These are phyloP conservation scores for Penicillium egyptiacum DNA, from an alignment of 495 filamentous ascomycete genomes.

Conservation along the genomic window DNA sequence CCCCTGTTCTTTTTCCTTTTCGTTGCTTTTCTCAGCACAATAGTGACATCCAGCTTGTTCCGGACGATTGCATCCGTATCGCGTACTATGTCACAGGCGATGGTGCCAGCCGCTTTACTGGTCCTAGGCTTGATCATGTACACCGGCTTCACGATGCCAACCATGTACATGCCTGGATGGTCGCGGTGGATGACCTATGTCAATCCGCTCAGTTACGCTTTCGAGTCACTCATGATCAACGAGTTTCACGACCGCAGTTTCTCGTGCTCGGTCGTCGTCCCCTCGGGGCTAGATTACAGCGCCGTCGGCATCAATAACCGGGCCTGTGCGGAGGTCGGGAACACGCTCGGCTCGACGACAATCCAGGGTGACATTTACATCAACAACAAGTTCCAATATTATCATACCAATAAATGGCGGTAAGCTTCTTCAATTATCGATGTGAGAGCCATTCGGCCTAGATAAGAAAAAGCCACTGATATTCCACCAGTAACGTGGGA, in stretches of 20 bases:
- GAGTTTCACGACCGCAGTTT: constrained; percentile 60
- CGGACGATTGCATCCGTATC: too few relatives aligned
- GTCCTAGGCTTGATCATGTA: constrained; percentile 52
- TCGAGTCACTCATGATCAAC: constrained; percentile 51
- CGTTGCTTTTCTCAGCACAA: too few relatives aligned
- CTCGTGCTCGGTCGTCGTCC: constrained; percentile 51
- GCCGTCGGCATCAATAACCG: constrained; percentile 19
- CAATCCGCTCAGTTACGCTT: constrained; percentile 50
- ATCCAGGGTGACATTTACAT: constrained; percentile 57
- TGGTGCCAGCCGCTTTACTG: constrained; percentile 13
- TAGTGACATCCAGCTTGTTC: too few relatives aligned
- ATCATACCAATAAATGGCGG: constrained; percentile 60
- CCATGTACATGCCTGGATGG: constrained; percentile 52
- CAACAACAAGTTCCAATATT: constrained; percentile 54
- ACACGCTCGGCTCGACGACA: constrained; percentile 41
- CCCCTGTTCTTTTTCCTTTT: too few relatives aligned
- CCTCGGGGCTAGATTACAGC: constrained; percentile 37
- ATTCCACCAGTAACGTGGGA: constrained; percentile 49
- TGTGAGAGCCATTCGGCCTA: not conserved
- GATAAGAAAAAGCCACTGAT: not conserved
- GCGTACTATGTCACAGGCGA: too few relatives aligned
- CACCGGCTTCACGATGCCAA: constrained; percentile 52
- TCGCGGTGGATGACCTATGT: constrained; percentile 54
- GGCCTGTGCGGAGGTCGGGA: constrained; percentile 58
- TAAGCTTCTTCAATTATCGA: not conserved